Evolutionary conservation across 2,329 filamentous ascomycete species (phyloP), one percentile per base, ranked within the genome.

Genomic region (Monosporascus ibericus): DNA sequence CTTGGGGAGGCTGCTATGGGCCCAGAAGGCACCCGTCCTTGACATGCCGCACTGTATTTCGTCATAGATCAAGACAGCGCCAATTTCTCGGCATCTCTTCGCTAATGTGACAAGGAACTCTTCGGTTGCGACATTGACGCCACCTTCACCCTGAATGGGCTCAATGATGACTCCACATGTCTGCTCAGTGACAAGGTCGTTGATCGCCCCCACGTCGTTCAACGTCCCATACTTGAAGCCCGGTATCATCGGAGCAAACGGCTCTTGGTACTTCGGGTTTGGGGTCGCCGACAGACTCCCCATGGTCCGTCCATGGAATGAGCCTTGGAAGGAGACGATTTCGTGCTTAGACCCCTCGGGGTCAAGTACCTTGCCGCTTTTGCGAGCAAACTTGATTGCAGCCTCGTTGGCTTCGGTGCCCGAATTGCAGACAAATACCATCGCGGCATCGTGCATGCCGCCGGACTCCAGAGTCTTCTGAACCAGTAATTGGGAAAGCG

Each of bases 361-460:
- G 58, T 91, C 86, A 27, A 85, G 63, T 9, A 83, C 75, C 70
- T 92, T 92, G 62, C 91, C 92, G 22, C 87, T 86, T 73, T 99
- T 99, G 62, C 94, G 84, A 20, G 92, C 88, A 65, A 99, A 97
- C 71, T 99, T 99, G 70, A 99, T 88, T 37, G 92, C 94, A 1
- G 92, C 94, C 74, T 99, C 94, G 70, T 99, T 99, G 67, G 94
- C 94, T 74, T 99, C 94, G 55, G 88, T 90, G 54, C 94, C 94
- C 4, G 92, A 96, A 75, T 99, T 99, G 76, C 90, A 96, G 59
- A 99, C 81, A 67, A 99, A 99, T 2, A 90, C 90, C 52, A 88
- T 82, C 20, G 81, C 77, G 18, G 87, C 90, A 65, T 87, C 82
- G 61, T 87, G 83, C 87, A 97, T 96, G 59, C 80, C 88, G 40